A percentile compares a stretch with the other conserved stretches of the same genome.
These are phyloP conservation scores for Oryza glaberrima DNA, from an alignment of 176 grass and related monocot genomes.

Conservation along the genomic window DNA sequence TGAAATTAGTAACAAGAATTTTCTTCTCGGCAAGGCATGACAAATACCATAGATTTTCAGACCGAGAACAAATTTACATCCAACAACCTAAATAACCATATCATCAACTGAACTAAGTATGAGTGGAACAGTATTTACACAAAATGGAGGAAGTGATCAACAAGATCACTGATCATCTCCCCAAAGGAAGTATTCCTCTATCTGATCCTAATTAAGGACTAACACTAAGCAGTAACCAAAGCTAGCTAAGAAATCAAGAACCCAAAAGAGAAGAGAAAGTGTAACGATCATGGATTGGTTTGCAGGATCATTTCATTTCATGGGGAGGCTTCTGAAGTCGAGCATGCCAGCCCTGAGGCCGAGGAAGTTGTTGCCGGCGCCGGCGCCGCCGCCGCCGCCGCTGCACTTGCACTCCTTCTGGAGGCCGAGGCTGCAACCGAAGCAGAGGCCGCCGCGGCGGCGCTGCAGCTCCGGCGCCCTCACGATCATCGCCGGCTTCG, in stretches of 20 bases:
- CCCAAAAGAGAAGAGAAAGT: background rate
- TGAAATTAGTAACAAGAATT: background rate
- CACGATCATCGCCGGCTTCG: constrained; percentile 51
- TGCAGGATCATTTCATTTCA: constrained; percentile 63
- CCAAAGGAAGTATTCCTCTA: background rate
- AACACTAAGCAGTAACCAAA: constrained; percentile 24
- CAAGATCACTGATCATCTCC: background rate
- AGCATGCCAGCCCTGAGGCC: constrained; percentile 52
- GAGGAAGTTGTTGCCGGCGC: constrained; percentile 39
- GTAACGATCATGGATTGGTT: background rate
- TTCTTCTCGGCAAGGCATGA: background rate
- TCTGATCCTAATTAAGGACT: constrained; percentile 19
- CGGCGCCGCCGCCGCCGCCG: too few relatives aligned
- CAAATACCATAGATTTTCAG: background rate
- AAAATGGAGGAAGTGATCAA: constrained; percentile 32
- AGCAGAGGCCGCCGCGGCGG: constrained; percentile 31
- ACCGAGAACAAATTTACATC: constrained; percentile 23
- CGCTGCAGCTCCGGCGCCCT: constrained; percentile 29
- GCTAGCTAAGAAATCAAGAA: constrained; percentile 1
- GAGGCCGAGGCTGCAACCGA: constrained; percentile 62
- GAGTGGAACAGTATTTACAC: constrained; percentile 22
- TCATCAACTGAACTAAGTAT: background rate
- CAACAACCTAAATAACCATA: background rate
- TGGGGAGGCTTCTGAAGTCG: constrained; percentile 71
- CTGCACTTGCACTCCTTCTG: constrained; percentile 62